A percentile compares a stretch with the other conserved stretches of the same genome.
These are phyloP conservation scores for Cicer chorassanicum DNA, from an alignment of 306 rosid genomes.

Conservation along the genomic window DNA sequence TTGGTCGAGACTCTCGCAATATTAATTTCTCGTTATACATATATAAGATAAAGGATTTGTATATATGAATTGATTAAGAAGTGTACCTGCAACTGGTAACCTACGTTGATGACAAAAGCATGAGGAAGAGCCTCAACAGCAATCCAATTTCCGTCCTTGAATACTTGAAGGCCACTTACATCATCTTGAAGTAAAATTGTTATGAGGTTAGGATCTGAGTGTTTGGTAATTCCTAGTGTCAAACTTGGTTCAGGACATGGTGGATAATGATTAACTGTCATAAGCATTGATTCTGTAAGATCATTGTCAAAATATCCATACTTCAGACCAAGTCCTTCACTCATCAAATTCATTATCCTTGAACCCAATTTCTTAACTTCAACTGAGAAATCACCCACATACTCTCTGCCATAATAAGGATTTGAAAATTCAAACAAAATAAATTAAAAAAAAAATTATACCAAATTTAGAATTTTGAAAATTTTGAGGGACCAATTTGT, in stretches of 20 bases:
- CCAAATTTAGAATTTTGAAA: too few relatives aligned
- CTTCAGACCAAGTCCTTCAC: constrained; percentile 45
- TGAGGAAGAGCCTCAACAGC: constrained; percentile 41
- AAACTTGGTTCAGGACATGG: constrained; percentile 50
- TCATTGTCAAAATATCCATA: constrained; percentile 39
- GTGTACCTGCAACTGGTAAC: constrained; percentile 24
- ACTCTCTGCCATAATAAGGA: constrained; percentile 11
- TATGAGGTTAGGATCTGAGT: constrained; percentile 45
- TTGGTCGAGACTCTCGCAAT: too few relatives aligned
- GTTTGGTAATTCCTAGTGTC: constrained; percentile 41
- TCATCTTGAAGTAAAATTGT: constrained; percentile 47
- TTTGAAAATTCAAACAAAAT: neutral
- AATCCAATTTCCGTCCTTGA: constrained; percentile 43
- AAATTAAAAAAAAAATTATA: too few relatives aligned
- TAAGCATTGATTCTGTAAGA: constrained; percentile 9
- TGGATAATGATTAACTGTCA: constrained; percentile 32
- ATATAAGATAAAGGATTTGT: too few relatives aligned
- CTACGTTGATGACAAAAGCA: constrained; percentile 44
- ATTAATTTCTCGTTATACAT: too few relatives aligned
- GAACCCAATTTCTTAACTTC: constrained; percentile 44
- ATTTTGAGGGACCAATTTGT: too few relatives aligned
- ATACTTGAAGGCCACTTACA: constrained; percentile 44
- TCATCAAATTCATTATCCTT: constrained; percentile 39
- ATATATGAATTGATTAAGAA: too few relatives aligned
- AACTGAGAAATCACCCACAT: constrained; percentile 37